Base-by-base conservation (phyloP, 768 basidiomycete genomes). In the Rhizopogon vulgaris region DNA sequence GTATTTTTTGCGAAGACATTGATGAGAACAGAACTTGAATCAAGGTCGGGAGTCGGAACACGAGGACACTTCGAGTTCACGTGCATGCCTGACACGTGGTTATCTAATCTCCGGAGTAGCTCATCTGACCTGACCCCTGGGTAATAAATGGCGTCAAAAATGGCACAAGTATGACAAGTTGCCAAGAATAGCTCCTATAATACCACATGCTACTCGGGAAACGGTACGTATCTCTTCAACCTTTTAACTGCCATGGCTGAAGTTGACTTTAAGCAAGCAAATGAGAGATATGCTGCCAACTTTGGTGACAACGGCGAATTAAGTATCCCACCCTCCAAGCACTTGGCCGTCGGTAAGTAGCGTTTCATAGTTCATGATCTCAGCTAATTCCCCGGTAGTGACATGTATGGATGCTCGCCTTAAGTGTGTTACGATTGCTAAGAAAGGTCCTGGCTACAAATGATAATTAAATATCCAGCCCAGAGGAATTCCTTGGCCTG, bases 371-470 rank as follows among this genome's bases (percentile, higher is more conserved):
- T 51, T 39, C 41, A 41, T 18, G 11, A 40, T 8, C 32, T 27
- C 22, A 34, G 3, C 49, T 45, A 15, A 47, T 34, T 38, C 17
- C 6, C 43, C 1, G 18, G 5, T 54, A 82, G 79, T 83, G 27
- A 83, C 83, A 17, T 86, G 84, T 70, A 89, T 87, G 84, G 85
- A 87, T 63, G 83, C 84, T 46, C 80, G 85, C 48, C 71, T 87
- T 56, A 79, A 86, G 82, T 85, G 61, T 53, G 49, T 28, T 28
- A 7, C 7, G n/a, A n/a, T 34, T 22, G 3, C 6, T n/a, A 15
- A 45, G 18, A 8, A 22, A 3, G 40, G n/a, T 38, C 34, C 27
- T 52, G 14, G 52, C 22, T 34, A 27, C 42, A 46, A 43, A 38
- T 59, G 27, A 47, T 51, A 48, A 15, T 49, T 42, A 25, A 53